Conservation (phyloP, 1,139 yeast genomes). For the Kluyveromyces marxianus region DNA sequence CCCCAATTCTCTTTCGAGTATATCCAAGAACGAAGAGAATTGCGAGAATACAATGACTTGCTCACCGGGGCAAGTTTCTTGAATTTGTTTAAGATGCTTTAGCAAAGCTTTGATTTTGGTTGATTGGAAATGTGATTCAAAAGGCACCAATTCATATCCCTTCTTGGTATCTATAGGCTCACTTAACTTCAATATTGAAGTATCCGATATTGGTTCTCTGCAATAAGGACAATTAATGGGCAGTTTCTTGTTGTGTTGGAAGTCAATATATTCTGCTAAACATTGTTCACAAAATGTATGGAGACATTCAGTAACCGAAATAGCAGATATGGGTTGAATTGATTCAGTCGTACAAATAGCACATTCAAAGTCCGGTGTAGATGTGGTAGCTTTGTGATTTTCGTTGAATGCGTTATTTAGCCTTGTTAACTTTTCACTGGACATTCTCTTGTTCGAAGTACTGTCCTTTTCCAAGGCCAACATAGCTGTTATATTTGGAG, state of each 20-base stretch:
- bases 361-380: conserved; percentile 51
- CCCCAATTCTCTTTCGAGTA: conserved; percentile 55
- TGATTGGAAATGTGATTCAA: conserved; percentile 36
- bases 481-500: neutral
- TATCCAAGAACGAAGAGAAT: conserved; percentile 74
- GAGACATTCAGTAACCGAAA: conserved; percentile 69
- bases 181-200: conserved; percentile 20
- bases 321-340: conserved; percentile 45
- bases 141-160: conserved; percentile 13
- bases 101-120: conserved; percentile 71
- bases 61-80: conserved; percentile 51
- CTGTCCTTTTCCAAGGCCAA: neutral
- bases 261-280: conserved; percentile 58
- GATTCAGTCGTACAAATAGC: conserved; percentile 72
- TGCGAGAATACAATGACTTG: conserved; percentile 88
- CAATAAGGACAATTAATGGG: conserved; percentile 53
- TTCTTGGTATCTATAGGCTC: conserved; percentile 3
- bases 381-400: neutral
- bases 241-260: conserved; percentile 27
- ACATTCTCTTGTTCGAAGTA: neutral
- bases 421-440: neutral
- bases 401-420: neutral
- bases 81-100: conserved; percentile 46
- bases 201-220: conserved; percentile 20
- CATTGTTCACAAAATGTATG: conserved; percentile 75